Base-by-base conservation (phyloP, 1,284 basidiomycete genomes). In the Puccinia sorghi region DNA sequence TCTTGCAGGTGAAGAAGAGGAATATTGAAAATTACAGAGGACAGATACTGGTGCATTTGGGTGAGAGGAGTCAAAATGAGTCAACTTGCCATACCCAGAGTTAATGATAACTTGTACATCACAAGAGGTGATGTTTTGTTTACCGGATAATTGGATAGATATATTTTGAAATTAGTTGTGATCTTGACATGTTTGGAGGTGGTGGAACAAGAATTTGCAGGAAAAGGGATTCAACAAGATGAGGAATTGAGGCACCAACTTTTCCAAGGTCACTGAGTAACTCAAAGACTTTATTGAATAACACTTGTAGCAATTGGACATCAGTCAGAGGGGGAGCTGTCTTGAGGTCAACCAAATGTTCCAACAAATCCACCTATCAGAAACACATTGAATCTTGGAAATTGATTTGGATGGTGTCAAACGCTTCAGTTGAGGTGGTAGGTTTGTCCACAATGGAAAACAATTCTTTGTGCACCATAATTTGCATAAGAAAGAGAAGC, bases 131-230 rank as follows among this genome's bases (percentile, higher is more conserved):
- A 48, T 1, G 1, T 67, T 20, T 5, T 17, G 0, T 15, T 32
- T 48, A 0, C 15, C 20, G 2, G 15, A 0, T 1, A 67, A n/a
- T 50, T 67, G 64, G 8, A 67, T 5, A 1, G 64, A 67, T 0
- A 67, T 67, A 20, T 67, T 67, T 41, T 67, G 64, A 2, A 67
- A 50, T 67, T n/a, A n/a, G n/a, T n/a, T 67, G 64, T 0, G 22
- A 67, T 27, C 64, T 0, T 1, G 64, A 27, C 64, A 67, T 67
- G 5, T 41, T 25, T 5, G 64, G 22, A 7, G 64, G 64, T 1
- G 64, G n/a, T 0, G 64, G 64, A 12, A 48, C n/a, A 4, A 67
- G 9, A 0, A 41, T 7, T 22, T 67, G 64, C 13, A 67, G 43
- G 4, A 67, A 48, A 13, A 67, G 64, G 22, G 41, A 48, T 17